Percentiles rank a stretch among this genome's conserved stretches.
These are phyloP conservation scores for Boletus barrowsii DNA, from an alignment of 768 basidiomycete species.

Conservation along the genomic window DNA sequence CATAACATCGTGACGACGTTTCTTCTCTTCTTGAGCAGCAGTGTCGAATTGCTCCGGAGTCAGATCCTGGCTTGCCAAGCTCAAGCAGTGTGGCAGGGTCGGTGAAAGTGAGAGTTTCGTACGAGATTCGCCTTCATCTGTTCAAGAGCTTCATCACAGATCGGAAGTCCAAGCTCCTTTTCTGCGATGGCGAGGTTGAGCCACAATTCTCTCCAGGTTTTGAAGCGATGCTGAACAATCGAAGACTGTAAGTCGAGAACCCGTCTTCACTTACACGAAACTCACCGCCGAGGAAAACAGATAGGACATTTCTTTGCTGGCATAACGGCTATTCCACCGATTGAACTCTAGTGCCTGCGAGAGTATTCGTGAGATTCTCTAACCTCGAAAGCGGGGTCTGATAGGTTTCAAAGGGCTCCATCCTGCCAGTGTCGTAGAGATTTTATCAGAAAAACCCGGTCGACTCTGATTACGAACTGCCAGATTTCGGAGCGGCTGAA, in stretches of 20 bases:
- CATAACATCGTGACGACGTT: conserved; percentile 98
- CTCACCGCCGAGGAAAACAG: conserved; percentile 91
- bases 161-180: conserved; percentile 89
- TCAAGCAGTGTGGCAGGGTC: neutral
- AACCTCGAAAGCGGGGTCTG: conserved; percentile 82
- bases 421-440: conserved; percentile 18
- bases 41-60: conserved; percentile 88
- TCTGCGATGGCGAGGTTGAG: conserved; percentile 95
- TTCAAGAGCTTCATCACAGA: conserved; percentile 85
- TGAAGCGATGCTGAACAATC: conserved; percentile 75
- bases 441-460: neutral
- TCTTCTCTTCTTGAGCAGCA: conserved; percentile 95
- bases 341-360: conserved; percentile 1
- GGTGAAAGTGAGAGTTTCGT: neutral
- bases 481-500: neutral
- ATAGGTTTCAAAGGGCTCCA: conserved; percentile 71
- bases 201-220: conserved; percentile 95
- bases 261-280: conserved; percentile 4
- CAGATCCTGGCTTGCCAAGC: conserved; percentile 51
- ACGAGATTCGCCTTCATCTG: conserved; percentile 96
- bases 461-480: neutral
- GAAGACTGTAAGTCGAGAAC: neutral
- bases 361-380: conserved; percentile 2
- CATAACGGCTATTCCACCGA: conserved; percentile 75
- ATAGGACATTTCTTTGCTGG: conserved; percentile 97